Conservation (phyloP, 768 basidiomycete species). For the Phaeotremella fagi region DNA sequence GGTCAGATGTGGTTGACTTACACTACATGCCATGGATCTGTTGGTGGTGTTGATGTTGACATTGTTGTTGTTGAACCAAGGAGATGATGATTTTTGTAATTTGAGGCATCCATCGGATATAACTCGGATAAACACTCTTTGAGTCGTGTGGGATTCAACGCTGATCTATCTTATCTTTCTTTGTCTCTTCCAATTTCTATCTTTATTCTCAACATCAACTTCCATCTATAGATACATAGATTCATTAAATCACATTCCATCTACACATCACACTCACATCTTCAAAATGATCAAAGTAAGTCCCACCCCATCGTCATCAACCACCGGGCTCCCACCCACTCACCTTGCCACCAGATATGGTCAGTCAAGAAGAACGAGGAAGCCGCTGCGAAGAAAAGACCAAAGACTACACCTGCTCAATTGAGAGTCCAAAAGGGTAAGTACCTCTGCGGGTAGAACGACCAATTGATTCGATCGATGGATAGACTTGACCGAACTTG, state of each 20-base stretch:
- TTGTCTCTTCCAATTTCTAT: background rate
- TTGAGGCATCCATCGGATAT: background rate
- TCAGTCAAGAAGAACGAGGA: conserved; percentile 99
- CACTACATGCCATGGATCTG: conserved; percentile 15
- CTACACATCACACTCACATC: background rate
- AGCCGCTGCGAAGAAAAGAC: conserved; percentile 93
- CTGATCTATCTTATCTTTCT: background rate
- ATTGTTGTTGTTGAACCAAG: background rate
- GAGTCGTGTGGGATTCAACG: background rate
- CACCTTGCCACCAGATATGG: conserved; percentile 68
- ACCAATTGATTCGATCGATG: background rate
- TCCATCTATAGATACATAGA: background rate
- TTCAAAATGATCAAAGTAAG: conserved; percentile 43
- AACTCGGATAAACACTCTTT: background rate
- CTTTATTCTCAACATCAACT: background rate
- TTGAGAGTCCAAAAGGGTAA: conserved; percentile 98
- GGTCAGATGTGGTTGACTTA: background rate
- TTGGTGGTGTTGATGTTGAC: conserved; percentile 20
- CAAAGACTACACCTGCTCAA: conserved; percentile 96
- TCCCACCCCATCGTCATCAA: background rate
- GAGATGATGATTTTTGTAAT: background rate
- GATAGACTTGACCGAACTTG: conserved; percentile 90
- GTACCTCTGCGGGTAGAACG: conserved; percentile 11
- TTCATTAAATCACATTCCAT: too few relatives aligned
- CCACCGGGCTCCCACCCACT: conserved; percentile 1